Evolutionary conservation across 2,329 filamentous ascomycete species (phyloP), one percentile per base, ranked within the genome.

Genomic region (Botrytis sinoallii): DNA sequence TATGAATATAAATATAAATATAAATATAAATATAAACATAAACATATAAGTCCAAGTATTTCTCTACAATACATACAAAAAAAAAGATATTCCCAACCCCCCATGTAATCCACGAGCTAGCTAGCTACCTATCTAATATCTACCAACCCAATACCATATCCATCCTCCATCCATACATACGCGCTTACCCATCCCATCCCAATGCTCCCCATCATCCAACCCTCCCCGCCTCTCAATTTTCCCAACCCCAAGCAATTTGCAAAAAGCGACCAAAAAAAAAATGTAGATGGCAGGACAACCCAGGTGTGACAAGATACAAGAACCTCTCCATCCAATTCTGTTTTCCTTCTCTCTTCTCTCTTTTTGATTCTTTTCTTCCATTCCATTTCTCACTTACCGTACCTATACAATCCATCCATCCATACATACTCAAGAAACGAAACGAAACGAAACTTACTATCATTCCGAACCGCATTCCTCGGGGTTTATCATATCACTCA

Each of bases 231-330:
- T 63, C 60, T 64, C 4, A 60, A 25, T 25, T 65, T 71, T 48
- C 32, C 59, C 59, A 48, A 48, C n/a, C 25, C 59, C 70, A 46
- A 65, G 70, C 42, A 40, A 42, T 14, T 42, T 42, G 40, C 40
- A 71, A 59, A 57, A 63, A 25, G 32, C 38, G 42, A 29, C 16
- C 16, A 29, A 38, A 32, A 22, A 67, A 73, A 76, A 76, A 76
- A 63, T n/a, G 63, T 40, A 59, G 72, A 75, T 76, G 75, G 75
- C 75, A 73, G 75, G 75, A 75, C 73, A 75, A 75, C 74, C 29
- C 25, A 61, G 35, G 4, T 52, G 25, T 14, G 48, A 48, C 20
- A 9, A 10, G 46, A 57, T 72, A 73, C 71, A 75, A 73, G 66
- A 72, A 64, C 55, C 48, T 67, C 35, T 38, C 6, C 14, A 18